phyloP scores from a whole-genome alignment of 169 alveolate genomes.

The Plasmodium relictum region DNA sequence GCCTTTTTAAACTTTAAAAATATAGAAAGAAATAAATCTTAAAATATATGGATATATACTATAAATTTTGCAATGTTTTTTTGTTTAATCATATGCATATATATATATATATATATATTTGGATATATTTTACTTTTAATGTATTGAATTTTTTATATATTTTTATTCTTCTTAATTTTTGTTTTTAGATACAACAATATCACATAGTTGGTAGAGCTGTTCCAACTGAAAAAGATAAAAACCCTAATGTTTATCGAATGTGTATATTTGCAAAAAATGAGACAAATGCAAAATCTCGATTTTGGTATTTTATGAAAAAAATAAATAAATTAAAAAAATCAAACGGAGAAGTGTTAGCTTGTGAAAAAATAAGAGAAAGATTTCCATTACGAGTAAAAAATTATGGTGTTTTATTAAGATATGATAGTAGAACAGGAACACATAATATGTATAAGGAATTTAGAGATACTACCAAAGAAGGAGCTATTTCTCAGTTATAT shows the following conservation, averaged over 20 bases:
- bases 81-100: not conserved
- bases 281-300: slow-evolving; percentile 97
- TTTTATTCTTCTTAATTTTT: not conserved
- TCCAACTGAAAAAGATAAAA: slow-evolving; percentile 95
- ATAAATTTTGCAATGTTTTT: too few species aligned
- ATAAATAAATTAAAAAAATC: slow-evolving; percentile 95
- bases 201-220: slow-evolving; percentile 96
- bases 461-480: slow-evolving; percentile 96
- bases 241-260: slow-evolving; percentile 95
- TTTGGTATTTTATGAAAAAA: slow-evolving; percentile 98
- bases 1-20: not conserved
- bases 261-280: slow-evolving; percentile 97
- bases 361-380: slow-evolving; percentile 91
- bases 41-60: not conserved
- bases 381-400: slow-evolving; percentile 94
- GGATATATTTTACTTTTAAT: not conserved
- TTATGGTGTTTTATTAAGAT: slow-evolving; percentile 98
- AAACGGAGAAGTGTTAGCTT: slow-evolving; percentile 97
- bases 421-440: slow-evolving; percentile 98
- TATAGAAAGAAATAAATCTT: not conserved
- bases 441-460: slow-evolving; percentile 99
- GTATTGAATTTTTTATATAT: not conserved
- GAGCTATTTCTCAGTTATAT: slow-evolving; percentile 97
- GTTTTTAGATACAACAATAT: slow-evolving; percentile 89
- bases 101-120: slow-evolving; percentile 15